Evolutionary conservation across 768 basidiomycete genomes (phyloP).

Genomic region (Rhodotorula paludigena): DNA sequence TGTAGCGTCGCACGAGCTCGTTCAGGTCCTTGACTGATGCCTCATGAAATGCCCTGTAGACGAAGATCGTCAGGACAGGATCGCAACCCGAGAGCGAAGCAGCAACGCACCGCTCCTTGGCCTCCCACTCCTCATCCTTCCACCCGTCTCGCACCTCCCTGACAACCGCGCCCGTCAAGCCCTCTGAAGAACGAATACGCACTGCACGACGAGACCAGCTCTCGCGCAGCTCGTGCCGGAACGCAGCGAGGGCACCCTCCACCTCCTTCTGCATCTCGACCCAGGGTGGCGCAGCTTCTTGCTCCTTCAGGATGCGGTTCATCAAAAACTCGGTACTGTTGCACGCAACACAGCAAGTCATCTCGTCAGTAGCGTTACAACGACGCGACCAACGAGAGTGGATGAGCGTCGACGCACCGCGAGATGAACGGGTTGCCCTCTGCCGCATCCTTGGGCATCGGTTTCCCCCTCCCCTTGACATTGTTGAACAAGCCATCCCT

Average conservation of each 20-base stretch:
- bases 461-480: conserved; percentile 64
- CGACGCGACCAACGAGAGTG: too few species aligned
- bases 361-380: too few species aligned
- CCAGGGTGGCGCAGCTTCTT: conserved; percentile 81
- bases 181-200: conserved; percentile 55
- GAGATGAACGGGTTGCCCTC: conserved; percentile 64
- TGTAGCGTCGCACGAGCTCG: conserved; percentile 68
- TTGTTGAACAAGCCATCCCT: conserved; percentile 64
- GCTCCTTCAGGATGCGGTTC: conserved; percentile 76
- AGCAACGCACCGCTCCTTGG: conserved; percentile 53
- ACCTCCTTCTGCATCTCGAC: conserved; percentile 74
- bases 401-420: neutral
- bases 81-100: neutral
- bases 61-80: neutral
- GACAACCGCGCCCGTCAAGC: conserved; percentile 39
- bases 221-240: conserved; percentile 61
- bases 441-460: conserved; percentile 51
- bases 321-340: conserved; percentile 69
- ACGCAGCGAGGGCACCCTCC: conserved; percentile 59
- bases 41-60: conserved; percentile 16
- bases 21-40: conserved; percentile 24
- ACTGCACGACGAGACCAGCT: conserved; percentile 73
- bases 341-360: too few species aligned
- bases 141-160: conserved; percentile 15
- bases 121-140: conserved; percentile 67